Conservation (phyloP, 2,329 filamentous ascomycete species). For the Aplosporella prunicola region DNA sequence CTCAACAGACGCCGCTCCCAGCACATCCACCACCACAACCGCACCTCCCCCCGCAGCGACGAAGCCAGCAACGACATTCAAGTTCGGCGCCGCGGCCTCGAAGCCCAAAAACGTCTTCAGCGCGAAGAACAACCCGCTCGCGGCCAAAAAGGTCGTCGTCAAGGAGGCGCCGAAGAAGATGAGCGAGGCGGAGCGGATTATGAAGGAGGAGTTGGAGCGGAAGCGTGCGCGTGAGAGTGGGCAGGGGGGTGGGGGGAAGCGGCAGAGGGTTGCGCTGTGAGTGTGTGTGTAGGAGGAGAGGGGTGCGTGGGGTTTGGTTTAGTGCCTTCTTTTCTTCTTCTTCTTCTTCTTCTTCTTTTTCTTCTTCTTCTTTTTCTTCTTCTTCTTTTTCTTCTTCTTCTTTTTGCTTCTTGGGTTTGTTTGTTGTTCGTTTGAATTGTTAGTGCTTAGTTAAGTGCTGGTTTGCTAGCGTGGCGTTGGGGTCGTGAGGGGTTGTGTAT, state of each 20-base stretch:
- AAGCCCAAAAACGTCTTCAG: slow-evolving; percentile 52
- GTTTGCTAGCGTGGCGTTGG: too few species aligned
- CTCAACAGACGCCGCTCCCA: slow-evolving; percentile 14
- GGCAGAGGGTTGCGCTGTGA: slow-evolving; percentile 7
- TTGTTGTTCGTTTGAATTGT: too few species aligned
- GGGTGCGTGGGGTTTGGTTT: not conserved
- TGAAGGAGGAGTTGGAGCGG: slow-evolving; percentile 53
- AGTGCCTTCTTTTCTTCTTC: too few species aligned
- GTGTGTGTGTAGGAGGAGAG: not conserved
- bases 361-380: too few species aligned
- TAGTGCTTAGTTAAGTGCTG: too few species aligned
- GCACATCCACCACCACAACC: slow-evolving; percentile 18
- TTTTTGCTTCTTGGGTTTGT: too few species aligned
- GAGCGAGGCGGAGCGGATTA: slow-evolving; percentile 79
- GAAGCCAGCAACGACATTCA: slow-evolving; percentile 14
- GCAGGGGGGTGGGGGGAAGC: slow-evolving; percentile 1
- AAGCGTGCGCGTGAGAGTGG: slow-evolving; percentile 24
- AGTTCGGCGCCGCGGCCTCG: slow-evolving; percentile 1
- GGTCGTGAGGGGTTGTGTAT: too few species aligned
- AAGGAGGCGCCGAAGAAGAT: slow-evolving; percentile 65
- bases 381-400: too few species aligned
- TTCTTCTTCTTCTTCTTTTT: too few species aligned
- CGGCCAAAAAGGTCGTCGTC: slow-evolving; percentile 51
- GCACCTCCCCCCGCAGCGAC: slow-evolving; percentile 14
- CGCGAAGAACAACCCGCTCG: slow-evolving; percentile 51